Conservation (phyloP, 306 rosid species). For the Trichosanthes cucumerina region DNA sequence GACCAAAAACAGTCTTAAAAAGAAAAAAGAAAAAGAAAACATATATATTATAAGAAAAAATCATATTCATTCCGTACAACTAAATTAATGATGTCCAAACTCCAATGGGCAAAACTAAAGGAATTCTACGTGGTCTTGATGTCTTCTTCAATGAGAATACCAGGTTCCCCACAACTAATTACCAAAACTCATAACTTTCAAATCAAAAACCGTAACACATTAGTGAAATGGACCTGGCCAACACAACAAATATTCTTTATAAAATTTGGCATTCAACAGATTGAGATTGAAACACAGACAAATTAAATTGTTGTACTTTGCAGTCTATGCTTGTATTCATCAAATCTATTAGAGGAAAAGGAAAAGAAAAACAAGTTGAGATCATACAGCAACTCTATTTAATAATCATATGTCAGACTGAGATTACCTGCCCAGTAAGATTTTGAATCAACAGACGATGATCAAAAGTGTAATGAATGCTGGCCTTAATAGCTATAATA, state of each 20-base stretch:
- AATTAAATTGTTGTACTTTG: not conserved
- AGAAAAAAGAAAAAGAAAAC: not conserved
- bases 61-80: not conserved
- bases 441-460: slow-evolving; percentile 71
- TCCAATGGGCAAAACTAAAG: not conserved
- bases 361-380: not conserved
- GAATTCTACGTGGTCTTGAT: not conserved
- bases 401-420: not conserved
- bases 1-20: not conserved
- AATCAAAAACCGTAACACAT: not conserved
- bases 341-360: not conserved
- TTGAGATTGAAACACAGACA: not conserved
- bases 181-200: not conserved
- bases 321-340: not conserved
- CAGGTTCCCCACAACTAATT: not conserved
- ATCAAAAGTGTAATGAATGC: slow-evolving; percentile 73
- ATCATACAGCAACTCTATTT: not conserved
- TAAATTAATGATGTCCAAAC: not conserved
- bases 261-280: not conserved
- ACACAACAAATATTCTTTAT: not conserved
- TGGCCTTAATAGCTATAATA: slow-evolving; percentile 73
- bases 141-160: not conserved
- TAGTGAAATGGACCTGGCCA: not conserved
- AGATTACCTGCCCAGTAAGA: slow-evolving; percentile 71
- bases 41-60: not conserved